Base-by-base conservation (phyloP, 176 grass and related monocot species). In the Aegilops bicornis region DNA sequence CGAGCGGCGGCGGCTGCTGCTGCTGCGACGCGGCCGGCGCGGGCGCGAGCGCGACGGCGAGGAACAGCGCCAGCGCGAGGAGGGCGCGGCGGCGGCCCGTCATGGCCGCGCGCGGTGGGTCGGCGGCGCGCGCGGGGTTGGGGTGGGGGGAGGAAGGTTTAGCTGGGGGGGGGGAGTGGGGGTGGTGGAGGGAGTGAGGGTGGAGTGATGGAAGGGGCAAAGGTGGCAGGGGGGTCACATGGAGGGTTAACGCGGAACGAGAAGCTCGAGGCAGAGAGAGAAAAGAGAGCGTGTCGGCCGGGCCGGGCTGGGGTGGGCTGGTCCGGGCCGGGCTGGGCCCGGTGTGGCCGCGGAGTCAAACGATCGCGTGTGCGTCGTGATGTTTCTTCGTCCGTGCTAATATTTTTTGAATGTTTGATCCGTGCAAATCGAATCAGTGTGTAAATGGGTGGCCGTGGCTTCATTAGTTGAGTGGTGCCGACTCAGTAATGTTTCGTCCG, bases 241-340 rank as follows among this genome's bases (percentile, higher is more conserved):
- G 88, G 45, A 59, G 68, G 65, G 68, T 80, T 56, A 85, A 80
- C 82, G 87, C 81, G 73, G 66, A 23, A 37, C 82, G 82, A 24
- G 65, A 54, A 35, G 17, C 30, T 69, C 45, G 80, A 82, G 79
- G 63, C 42, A 43, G 20, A 31, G 16, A 22, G 79, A 25, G 45
- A 52, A 52, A 15, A 5, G 30, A 29, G 3, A 3, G 7, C 17
- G 25, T 0, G 56, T 30, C 67, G 39, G 84, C 8, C 8, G 37
- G 69, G 71, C 4, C 3, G 15, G 50, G 11, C 23, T 17, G 9
- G 2, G 5, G 0, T 3, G 52, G 5, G 48, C 15, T 8, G 37
- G 35, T 17, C 50, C 2, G 40, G 37, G 2, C 11, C 22, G 69
- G 20, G 16, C 2, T 56, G 52, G 56, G 56, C 69, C 3, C 15